phyloP scores from a whole-genome alignment of 441 rosid genomes.

The Brassica hybrid region DNA sequence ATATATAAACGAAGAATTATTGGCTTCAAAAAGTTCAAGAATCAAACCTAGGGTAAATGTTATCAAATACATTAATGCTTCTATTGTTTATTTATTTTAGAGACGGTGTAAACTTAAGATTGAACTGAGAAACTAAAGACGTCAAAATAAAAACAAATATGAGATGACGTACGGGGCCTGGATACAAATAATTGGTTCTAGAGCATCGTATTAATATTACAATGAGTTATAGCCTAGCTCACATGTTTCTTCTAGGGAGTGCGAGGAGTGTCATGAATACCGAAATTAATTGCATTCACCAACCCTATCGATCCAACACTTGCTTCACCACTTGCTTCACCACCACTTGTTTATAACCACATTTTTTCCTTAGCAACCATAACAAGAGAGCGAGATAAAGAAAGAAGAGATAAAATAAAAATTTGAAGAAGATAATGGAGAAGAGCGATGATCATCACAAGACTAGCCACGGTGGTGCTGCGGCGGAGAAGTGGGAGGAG shows the following conservation, averaged over 20 bases:
- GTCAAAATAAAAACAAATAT: background rate
- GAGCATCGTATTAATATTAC: background rate
- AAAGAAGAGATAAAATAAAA: background rate
- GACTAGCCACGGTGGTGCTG: slow-evolving; percentile 20
- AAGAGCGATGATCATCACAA: slow-evolving; percentile 46
- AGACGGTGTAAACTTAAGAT: background rate
- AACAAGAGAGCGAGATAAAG: slow-evolving; percentile 9
- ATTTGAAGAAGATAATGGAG: slow-evolving; percentile 13
- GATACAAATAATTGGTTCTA: too few species aligned
- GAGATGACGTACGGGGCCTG: background rate
- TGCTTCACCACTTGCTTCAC: background rate
- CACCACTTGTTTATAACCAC: slow-evolving; percentile 31
- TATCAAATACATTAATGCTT: background rate
- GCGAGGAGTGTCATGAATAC: slow-evolving; percentile 44
- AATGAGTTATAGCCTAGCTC: background rate
- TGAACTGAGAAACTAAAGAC: background rate
- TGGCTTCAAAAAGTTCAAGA: background rate
- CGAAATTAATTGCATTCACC: slow-evolving; percentile 48
- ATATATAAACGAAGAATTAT: background rate
- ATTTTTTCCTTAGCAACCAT: background rate
- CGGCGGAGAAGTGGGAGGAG: slow-evolving; percentile 42
- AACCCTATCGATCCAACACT: slow-evolving; percentile 24
- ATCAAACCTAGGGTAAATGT: slow-evolving; percentile 6
- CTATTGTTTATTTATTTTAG: background rate
- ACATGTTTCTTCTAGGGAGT: slow-evolving; percentile 32